Percentiles rank a stretch among this genome's conserved stretches.
phyloP scores from a whole-genome alignment of 148 eudicot genomes.

The Camellia sinensis region DNA sequence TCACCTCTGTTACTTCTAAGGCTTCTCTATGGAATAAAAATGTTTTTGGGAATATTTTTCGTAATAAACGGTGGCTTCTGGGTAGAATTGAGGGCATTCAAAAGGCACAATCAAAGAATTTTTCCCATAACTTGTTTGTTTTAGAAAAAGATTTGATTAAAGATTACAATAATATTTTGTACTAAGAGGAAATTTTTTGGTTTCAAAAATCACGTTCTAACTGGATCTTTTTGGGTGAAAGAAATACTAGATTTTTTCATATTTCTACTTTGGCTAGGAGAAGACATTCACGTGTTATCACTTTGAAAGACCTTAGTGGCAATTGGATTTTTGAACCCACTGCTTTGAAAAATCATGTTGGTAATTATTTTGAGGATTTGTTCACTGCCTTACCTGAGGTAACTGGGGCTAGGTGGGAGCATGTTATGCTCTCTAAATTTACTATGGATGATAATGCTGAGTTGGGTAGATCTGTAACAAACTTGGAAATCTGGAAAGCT shows the following conservation, averaged over 20 bases:
- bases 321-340: background rate
- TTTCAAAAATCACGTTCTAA: background rate
- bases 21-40: background rate
- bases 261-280: background rate
- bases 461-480: background rate
- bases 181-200: conserved; percentile 7
- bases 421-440: too few relatives aligned
- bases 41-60: background rate
- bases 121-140: background rate
- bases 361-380: too few relatives aligned
- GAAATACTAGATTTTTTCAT: conserved; percentile 10
- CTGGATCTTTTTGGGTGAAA: background rate
- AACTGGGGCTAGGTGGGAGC: too few relatives aligned
- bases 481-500: background rate
- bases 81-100: background rate
- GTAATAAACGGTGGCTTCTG: background rate
- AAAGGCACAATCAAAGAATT: background rate
- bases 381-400: too few relatives aligned
- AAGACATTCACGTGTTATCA: background rate
- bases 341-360: background rate
- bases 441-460: too few relatives aligned
- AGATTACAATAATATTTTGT: background rate
- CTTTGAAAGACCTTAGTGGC: background rate
- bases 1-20: too few relatives aligned
- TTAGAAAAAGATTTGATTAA: background rate